Evolutionary conservation across 1,139 yeast species (phyloP).

Genomic region (Candida tropicalis): DNA sequence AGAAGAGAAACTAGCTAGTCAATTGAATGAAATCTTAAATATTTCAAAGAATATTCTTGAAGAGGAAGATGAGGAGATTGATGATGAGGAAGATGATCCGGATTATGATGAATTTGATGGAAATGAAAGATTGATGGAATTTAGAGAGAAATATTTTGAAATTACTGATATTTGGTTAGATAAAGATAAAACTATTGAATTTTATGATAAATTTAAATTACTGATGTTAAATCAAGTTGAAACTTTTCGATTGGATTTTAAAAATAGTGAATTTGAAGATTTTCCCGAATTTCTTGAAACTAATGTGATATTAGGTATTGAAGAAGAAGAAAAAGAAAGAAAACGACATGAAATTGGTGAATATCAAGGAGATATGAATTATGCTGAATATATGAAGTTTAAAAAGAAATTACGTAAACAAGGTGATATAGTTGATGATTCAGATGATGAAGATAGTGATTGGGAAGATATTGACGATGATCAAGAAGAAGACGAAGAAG

Average conservation of each 20-base stretch:
- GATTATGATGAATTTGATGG: conserved; percentile 9
- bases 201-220: conserved; percentile 12
- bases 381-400: conserved; percentile 16
- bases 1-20: conserved; percentile 11
- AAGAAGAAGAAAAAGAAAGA: conserved; percentile 20
- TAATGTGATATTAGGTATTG: conserved; percentile 13
- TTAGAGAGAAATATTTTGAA: conserved; percentile 14
- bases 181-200: conserved; percentile 9
- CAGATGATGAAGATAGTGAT: conserved; percentile 8
- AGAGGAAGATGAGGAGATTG: conserved; percentile 7
- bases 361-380: conserved; percentile 23
- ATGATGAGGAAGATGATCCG: conserved; percentile 9
- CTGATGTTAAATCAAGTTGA: conserved; percentile 8
- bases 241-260: conserved; percentile 13
- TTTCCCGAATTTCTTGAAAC: conserved; percentile 18
- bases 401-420: conserved; percentile 13
- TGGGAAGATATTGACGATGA: conserved; percentile 8
- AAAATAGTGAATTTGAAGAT: conserved; percentile 17
- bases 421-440: conserved; percentile 8
- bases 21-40: conserved; percentile 12
- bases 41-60: conserved; percentile 4
- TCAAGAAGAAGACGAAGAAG: conserved; percentile 14
- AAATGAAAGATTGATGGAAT: conserved; percentile 14
- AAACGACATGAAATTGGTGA: conserved; percentile 17
- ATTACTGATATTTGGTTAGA: conserved; percentile 13